Conservation (phyloP, 108 stramenopile species). For the Aurantiochytrium sp. region DNA sequence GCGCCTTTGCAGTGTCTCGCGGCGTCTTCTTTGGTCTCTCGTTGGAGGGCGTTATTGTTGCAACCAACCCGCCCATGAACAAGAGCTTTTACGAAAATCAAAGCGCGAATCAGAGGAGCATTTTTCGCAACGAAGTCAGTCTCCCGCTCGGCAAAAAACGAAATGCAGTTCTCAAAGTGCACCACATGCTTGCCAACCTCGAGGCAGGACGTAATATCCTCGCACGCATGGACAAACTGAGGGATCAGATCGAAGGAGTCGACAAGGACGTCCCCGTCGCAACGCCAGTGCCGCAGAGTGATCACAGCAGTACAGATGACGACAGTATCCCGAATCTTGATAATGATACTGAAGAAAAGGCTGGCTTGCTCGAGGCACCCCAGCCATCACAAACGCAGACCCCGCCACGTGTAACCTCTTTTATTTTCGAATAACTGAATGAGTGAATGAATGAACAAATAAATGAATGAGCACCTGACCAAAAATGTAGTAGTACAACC, state of each 20-base stretch:
- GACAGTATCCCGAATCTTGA: no score
- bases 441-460: background rate
- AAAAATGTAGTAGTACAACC: no score
- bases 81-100: background rate
- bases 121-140: background rate
- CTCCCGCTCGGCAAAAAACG: background rate
- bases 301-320: no score
- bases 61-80: background rate
- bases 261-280: background rate
- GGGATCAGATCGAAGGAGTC: background rate
- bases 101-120: background rate
- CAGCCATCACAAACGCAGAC: no score
- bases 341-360: no score
- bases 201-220: background rate
- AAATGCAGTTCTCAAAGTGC: background rate
- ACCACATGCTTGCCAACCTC: background rate
- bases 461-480: background rate
- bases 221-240: background rate
- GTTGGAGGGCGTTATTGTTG: background rate
- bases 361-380: no score
- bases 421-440: background rate
- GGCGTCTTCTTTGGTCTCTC: background rate
- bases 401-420: no score
- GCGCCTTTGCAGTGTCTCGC: background rate
- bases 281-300: no score